A percentile compares a stretch with the other conserved stretches of the same genome.
phyloP scores from a whole-genome alignment of 1,284 basidiomycete genomes.

The Sanguinoderma infundibulare region DNA sequence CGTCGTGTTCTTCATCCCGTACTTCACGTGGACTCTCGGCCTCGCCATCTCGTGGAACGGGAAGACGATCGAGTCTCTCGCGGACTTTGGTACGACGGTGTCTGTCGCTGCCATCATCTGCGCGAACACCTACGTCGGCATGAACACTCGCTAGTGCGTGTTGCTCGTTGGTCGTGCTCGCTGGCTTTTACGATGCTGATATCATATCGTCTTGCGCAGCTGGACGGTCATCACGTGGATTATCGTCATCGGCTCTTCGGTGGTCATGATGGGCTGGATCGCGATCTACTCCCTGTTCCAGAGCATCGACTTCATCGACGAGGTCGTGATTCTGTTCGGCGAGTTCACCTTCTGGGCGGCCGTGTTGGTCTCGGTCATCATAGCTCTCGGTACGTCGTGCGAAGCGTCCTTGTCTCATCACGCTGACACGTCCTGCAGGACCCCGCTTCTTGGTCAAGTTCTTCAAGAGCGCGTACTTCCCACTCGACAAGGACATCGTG shows the following conservation, averaged over 20 bases:
- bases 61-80: constrained; percentile 75
- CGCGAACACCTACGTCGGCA: constrained; percentile 87
- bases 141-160: constrained; percentile 87
- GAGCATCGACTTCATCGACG: constrained; percentile 73
- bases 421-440: constrained; percentile 43
- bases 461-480: constrained; percentile 65
- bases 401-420: neutral
- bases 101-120: constrained; percentile 86
- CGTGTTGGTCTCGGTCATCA: constrained; percentile 66
- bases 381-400: constrained; percentile 68
- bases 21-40: constrained; percentile 74
- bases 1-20: constrained; percentile 92
- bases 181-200: constrained; percentile 4
- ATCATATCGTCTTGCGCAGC: constrained; percentile 45
- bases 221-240: constrained; percentile 91
- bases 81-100: constrained; percentile 93
- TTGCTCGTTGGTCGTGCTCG: no score
- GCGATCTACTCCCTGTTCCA: constrained; percentile 81
- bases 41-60: constrained; percentile 73
- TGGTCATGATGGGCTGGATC: constrained; percentile 86
- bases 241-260: constrained; percentile 77
- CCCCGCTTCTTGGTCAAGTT: constrained; percentile 79
- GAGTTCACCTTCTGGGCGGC: constrained; percentile 85
- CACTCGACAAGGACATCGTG: constrained; percentile 84
- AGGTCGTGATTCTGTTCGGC: constrained; percentile 76